phyloP scores from a whole-genome alignment of 495 filamentous ascomycete species.

The Antarctomyces pellizariae region DNA sequence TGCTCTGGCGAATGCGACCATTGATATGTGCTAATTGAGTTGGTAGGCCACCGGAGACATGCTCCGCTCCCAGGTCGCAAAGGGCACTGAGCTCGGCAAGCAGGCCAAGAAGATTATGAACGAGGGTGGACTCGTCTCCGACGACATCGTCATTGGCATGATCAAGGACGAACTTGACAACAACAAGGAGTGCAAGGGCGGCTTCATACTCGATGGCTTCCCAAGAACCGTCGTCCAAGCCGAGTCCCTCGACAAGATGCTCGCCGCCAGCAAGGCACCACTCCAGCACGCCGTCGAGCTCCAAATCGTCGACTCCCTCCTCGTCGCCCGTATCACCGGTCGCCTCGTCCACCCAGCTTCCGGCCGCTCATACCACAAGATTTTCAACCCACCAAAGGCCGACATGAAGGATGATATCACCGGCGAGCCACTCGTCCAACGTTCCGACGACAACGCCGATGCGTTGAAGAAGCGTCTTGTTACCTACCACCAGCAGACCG shows the following conservation, averaged over 20 bases:
- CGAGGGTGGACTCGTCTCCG: constrained; percentile 85
- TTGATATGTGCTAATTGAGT: constrained; percentile 2
- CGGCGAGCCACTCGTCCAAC: constrained; percentile 89
- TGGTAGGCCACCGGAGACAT: constrained; percentile 90
- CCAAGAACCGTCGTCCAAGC: constrained; percentile 90
- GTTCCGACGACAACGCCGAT: constrained; percentile 93
- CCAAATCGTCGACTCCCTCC: constrained; percentile 81
- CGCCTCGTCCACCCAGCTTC: constrained; percentile 88
- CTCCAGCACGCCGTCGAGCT: constrained; percentile 89
- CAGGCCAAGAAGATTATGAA: constrained; percentile 99
- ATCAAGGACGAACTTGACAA: constrained; percentile 88
- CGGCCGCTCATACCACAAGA: constrained; percentile 88
- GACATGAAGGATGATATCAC: constrained; percentile 91
- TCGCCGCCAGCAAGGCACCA: constrained; percentile 42
- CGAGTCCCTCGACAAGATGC: constrained; percentile 84
- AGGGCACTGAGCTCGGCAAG: constrained; percentile 83
- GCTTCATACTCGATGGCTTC: constrained; percentile 98
- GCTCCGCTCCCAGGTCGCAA: constrained; percentile 93
- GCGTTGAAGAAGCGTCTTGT: constrained; percentile 82
- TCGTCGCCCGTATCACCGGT: constrained; percentile 90
- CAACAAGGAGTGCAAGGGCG: constrained; percentile 90
- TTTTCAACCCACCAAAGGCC: constrained; percentile 95
- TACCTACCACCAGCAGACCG: constrained; percentile 87
- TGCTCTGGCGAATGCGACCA: background rate
- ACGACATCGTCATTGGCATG: constrained; percentile 99